Evolutionary conservation across 2,329 filamentous ascomycete genomes (phyloP).

Genomic region (Exserohilum rostratum): DNA sequence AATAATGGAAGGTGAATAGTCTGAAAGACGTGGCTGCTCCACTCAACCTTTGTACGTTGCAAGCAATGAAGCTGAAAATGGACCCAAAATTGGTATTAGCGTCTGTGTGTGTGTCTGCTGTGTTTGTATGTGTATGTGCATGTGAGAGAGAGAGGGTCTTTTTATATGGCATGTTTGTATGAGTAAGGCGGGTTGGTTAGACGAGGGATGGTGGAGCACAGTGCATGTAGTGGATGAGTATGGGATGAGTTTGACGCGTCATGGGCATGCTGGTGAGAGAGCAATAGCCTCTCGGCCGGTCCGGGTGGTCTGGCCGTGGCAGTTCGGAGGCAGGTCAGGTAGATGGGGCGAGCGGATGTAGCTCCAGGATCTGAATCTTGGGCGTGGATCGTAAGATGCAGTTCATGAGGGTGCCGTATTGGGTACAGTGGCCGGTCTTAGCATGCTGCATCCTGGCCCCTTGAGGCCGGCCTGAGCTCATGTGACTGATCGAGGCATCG

Average conservation of each 20-base stretch:
- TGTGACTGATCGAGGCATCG: neutral
- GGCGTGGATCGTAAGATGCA: conserved; percentile 1
- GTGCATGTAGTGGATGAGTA: no score
- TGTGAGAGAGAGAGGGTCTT: no score
- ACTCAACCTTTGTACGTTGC: conserved; percentile 1
- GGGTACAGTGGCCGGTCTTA: neutral
- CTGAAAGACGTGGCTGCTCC: neutral
- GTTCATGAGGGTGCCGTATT: neutral
- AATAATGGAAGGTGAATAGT: conserved; percentile 14
- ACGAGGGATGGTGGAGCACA: no score
- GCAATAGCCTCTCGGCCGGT: no score
- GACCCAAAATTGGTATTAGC: neutral
- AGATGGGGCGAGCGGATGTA: neutral
- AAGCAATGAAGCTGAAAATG: neutral
- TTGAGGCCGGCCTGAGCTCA: neutral
- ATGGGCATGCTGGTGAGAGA: no score
- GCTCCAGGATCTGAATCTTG: neutral
- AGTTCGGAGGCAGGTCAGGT: neutral
- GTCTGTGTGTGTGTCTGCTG: neutral
- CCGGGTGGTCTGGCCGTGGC: neutral
- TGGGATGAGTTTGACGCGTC: no score
- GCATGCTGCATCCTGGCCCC: neutral
- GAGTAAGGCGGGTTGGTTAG: no score
- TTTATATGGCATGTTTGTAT: no score
- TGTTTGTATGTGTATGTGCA: no score